Base-by-base conservation (phyloP, 75 land plant species). In the Selaginella moellendorffii region DNA sequence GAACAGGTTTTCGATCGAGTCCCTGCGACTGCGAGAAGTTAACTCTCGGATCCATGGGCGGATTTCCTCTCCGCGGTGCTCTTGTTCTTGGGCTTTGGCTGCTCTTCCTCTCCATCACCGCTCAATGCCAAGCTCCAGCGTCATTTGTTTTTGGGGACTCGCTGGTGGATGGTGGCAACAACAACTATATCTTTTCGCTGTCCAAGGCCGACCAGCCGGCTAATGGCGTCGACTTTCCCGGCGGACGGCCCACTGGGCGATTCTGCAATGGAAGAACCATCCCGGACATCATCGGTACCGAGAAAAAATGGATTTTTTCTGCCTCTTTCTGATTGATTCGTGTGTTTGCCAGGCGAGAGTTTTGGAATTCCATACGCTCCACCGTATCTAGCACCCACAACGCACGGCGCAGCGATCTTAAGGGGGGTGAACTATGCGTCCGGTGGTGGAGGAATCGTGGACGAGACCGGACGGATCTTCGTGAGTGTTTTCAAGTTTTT, bases 391-490 rank as follows among this genome's bases (percentile, higher is more conserved):
- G 92, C 77, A 30, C 92, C 92, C 1, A 68, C 72, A 0, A 74
- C 85, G 26, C 52, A 27, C 0, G 92, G 92, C 17, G 12, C 52
- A 12, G 61, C 65, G 19, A 62, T 87, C 22, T 66, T 87, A 5
- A 31, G 70, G 2, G 96, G 93, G 1, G 93, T 87, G 26, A 90
- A 87, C 65, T 90, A 84, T 67, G 96, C 80, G 17, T 90, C 93
- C 24, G 96, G 85, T 18, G 85, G 78, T 19, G 85, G 78, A 25
- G 96, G 96, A 42, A 90, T 87, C 18, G 78, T 90, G 0, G 82
- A 90, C 65, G 18, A 75, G 0, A 86, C 83, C 2, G 96, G 96
- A 23, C 46, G 53, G 0, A 26, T 83, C 17, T 80, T 87, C 62
- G 92, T 90, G 76, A 76, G 89, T 28, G 30, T 25, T 18, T 26